A percentile compares a stretch with the other conserved stretches of the same genome.
phyloP scores from a whole-genome alignment of 2,329 filamentous ascomycete genomes.

The Diaporthe capsici region DNA sequence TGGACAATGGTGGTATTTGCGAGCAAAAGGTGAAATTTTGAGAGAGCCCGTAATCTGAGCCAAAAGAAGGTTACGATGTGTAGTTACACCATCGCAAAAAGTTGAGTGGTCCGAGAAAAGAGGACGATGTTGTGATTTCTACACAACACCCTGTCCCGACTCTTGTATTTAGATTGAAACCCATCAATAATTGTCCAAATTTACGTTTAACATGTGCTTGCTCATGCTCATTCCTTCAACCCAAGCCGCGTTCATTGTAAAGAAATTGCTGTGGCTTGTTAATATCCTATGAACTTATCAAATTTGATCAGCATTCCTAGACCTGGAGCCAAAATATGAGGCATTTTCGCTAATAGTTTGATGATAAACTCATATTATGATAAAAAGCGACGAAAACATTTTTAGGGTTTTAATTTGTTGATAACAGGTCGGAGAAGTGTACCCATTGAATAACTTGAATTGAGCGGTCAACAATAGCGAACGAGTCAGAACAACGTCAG shows the following conservation, averaged over 20 bases:
- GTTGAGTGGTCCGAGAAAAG: no score
- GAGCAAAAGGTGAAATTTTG: no score
- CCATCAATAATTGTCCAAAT: not conserved
- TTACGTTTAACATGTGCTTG: not conserved
- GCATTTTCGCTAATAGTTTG: not conserved
- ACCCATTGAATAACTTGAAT: not conserved
- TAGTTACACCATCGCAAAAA: no score
- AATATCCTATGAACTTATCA: not conserved
- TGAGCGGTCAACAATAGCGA: not conserved
- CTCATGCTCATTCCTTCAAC: not conserved
- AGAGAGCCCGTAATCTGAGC: not conserved
- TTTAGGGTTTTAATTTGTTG: not conserved
- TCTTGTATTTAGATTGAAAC: not conserved
- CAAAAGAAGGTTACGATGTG: no score
- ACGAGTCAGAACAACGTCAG: constrained; percentile 21
- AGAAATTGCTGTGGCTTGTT: not conserved
- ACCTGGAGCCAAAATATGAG: not conserved
- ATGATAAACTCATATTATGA: not conserved
- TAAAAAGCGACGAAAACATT: no score
- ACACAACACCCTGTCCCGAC: no score
- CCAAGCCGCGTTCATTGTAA: no score
- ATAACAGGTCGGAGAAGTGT: not conserved
- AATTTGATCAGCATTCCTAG: not conserved
- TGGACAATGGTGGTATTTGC: no score
- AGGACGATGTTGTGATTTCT: no score